Conservation (phyloP, 2,329 filamentous ascomycete genomes). For the Aspergillus sp. region DNA sequence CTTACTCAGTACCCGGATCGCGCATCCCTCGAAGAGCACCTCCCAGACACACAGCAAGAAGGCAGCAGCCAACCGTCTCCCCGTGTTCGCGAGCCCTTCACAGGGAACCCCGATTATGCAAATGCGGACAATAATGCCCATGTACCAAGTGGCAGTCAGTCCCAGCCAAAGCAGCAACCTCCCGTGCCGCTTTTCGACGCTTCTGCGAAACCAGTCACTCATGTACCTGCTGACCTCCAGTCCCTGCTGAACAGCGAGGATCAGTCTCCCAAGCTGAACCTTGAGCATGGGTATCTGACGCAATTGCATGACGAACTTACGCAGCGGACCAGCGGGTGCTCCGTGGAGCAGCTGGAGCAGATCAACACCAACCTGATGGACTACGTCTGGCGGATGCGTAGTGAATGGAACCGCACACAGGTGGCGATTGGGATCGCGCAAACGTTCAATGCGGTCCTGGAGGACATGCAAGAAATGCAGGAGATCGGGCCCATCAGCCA, state of each 20-base stretch:
- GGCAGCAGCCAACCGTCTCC: slow-evolving; percentile 27
- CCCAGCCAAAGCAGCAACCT: slow-evolving; percentile 30
- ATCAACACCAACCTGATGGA: slow-evolving; percentile 88
- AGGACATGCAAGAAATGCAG: slow-evolving; percentile 50
- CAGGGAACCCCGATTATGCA: slow-evolving; percentile 15
- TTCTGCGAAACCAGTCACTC: slow-evolving; percentile 17
- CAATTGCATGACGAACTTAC: slow-evolving; percentile 57
- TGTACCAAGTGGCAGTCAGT: slow-evolving; percentile 27
- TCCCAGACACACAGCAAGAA: slow-evolving; percentile 57
- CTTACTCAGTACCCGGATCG: slow-evolving; percentile 43
- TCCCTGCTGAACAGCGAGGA: slow-evolving; percentile 29
- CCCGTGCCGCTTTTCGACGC: slow-evolving; percentile 35
- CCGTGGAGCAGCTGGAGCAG: slow-evolving; percentile 91
- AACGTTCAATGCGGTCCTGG: slow-evolving; percentile 63
- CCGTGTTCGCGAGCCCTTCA: slow-evolving; percentile 3
- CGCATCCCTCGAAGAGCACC: slow-evolving; percentile 49
- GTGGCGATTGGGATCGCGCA: slow-evolving; percentile 57
- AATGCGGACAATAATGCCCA: slow-evolving; percentile 21
- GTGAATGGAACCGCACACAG: slow-evolving; percentile 73
- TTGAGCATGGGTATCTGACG: slow-evolving; percentile 47
- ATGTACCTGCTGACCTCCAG: slow-evolving; percentile 22
- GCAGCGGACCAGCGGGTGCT: slow-evolving; percentile 63
- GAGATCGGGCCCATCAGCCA: slow-evolving; percentile 30
- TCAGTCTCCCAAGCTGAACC: slow-evolving; percentile 18
- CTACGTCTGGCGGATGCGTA: slow-evolving; percentile 68